Conservation (phyloP, 176 grass and related monocot genomes). For the Triticum timopheevii region DNA sequence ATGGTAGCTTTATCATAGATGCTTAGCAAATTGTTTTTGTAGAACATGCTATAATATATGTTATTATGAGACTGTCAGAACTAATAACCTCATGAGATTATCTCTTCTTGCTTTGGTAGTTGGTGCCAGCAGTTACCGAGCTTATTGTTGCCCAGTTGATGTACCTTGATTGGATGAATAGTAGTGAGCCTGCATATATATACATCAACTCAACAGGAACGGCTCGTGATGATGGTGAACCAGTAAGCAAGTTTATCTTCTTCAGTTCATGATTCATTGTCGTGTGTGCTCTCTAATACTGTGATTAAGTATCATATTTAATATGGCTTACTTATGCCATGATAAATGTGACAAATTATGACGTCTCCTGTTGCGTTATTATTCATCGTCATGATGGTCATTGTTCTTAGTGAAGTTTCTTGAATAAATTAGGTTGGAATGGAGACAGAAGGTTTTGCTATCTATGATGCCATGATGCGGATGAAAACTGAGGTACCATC, state of each 20-base stretch:
- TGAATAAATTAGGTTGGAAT: conserved; percentile 67
- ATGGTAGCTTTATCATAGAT: conserved; percentile 9
- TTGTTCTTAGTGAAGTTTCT: conserved; percentile 16
- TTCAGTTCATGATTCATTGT: not conserved
- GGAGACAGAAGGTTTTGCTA: conserved; percentile 95
- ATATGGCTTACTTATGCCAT: not conserved
- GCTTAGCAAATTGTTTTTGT: not conserved
- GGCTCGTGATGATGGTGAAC: conserved; percentile 81
- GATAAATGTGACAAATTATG: not conserved
- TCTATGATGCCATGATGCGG: conserved; percentile 95
- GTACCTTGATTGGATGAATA: conserved; percentile 95
- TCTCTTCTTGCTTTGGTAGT: conserved; percentile 41
- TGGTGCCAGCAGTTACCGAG: conserved; percentile 88
- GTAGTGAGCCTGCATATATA: conserved; percentile 81
- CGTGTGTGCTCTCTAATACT: not conserved
- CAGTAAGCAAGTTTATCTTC: conserved; percentile 58
- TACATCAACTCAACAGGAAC: conserved; percentile 94
- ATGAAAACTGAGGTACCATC: conserved; percentile 74
- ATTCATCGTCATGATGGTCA: not conserved
- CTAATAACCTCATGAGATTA: not conserved
- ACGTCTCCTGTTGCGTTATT: not conserved
- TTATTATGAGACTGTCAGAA: conserved; percentile 19
- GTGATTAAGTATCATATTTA: conserved; percentile 1
- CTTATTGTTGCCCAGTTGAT: conserved; percentile 76
- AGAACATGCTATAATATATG: not conserved